Evolutionary conservation across 352 stramenopile species (phyloP), one percentile per base, ranked within the genome.

Genomic region (Pythium aphanidermatum): DNA sequence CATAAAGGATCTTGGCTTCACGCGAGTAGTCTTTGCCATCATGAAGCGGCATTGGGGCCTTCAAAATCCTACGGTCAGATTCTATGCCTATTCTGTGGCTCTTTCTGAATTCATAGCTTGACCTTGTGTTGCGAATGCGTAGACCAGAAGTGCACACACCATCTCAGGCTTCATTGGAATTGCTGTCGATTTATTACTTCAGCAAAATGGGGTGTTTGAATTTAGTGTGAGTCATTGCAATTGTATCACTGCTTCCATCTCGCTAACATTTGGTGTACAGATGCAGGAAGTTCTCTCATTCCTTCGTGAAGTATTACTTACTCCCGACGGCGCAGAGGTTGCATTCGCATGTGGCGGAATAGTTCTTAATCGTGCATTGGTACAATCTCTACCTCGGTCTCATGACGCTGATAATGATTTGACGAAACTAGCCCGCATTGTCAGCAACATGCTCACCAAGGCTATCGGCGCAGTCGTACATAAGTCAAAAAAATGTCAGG

Each of bases 281-380:
- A 60, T 75, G n/a, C 53, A 70, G 10, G 73, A 90, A 17, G 55
- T 81, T 2, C 72, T 59, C 54, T 79, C 80, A 26, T 90, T 90
- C 28, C 37, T 86, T 16, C 70, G 72, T 31, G 61, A 82, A 48
- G 70, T 81, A 24, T 45, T 90, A 21, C 46, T 72, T 4, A 55
- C 60, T 12, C 62, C 51, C 31, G 71, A 83, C 35, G 77, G 77
- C 0, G 41, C 52, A 38, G 59, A 76, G 16, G 62, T 78, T 17
- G 63, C 86, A 7, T 43, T 70, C 10, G 61, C 47, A 21, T 87
- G 72, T 26, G 77, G 73, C 3, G 77, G 72, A 13, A 62, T 65
- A 19, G 45, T 52, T 7, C 45, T 89, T 12, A 36, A 71, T 8
- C 51, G 71, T 6, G 25, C 58, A 21, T 21, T 60, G 11, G 31